A percentile compares a stretch with the other conserved stretches of the same genome.
Conservation (phyloP, 2,329 filamentous ascomycete species). For the Raffaelea deltoideospora region DNA sequence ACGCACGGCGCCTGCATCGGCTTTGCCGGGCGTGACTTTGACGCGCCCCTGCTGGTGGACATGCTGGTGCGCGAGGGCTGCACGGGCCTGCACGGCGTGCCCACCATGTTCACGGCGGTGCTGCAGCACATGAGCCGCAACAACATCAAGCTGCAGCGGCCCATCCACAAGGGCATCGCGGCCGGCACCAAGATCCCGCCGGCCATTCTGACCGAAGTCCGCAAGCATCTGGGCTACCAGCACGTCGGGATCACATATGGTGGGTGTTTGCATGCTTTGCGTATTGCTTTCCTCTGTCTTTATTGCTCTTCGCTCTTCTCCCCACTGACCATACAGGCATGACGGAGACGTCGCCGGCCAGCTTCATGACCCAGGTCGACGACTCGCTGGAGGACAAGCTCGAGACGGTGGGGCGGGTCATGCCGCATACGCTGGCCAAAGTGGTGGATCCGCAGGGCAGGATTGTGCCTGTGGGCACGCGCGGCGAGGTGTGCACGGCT, state of each 20-base stretch:
- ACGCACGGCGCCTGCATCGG: conserved; percentile 66
- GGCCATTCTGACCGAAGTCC: conserved; percentile 58
- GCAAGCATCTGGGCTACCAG: conserved; percentile 57
- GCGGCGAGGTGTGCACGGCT: conserved; percentile 62
- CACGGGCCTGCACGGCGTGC: conserved; percentile 67
- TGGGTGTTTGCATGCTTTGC: too few relatives aligned
- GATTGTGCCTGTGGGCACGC: conserved; percentile 49
- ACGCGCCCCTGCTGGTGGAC: conserved; percentile 47
- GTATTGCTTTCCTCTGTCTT: too few relatives aligned
- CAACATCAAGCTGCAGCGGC: too few relatives aligned
- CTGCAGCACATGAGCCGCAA: neutral
- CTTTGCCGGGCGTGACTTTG: conserved; percentile 62
- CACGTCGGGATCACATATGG: conserved; percentile 55
- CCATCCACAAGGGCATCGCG: conserved; percentile 60
- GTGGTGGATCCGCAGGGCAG: conserved; percentile 55
- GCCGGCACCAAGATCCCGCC: conserved; percentile 64
- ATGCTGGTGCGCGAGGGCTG: conserved; percentile 53
- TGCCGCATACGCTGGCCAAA: conserved; percentile 65
- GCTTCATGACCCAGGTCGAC: conserved; percentile 65
- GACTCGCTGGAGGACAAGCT: conserved; percentile 53
- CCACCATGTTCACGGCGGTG: conserved; percentile 53
- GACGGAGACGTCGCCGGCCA: conserved; percentile 66
- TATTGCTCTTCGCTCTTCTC: too few relatives aligned
- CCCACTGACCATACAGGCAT: too few relatives aligned
- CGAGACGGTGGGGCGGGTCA: conserved; percentile 58